Base-by-base conservation (phyloP, 78 protist genomes). In the Dictyostelium capitatum region DNA sequence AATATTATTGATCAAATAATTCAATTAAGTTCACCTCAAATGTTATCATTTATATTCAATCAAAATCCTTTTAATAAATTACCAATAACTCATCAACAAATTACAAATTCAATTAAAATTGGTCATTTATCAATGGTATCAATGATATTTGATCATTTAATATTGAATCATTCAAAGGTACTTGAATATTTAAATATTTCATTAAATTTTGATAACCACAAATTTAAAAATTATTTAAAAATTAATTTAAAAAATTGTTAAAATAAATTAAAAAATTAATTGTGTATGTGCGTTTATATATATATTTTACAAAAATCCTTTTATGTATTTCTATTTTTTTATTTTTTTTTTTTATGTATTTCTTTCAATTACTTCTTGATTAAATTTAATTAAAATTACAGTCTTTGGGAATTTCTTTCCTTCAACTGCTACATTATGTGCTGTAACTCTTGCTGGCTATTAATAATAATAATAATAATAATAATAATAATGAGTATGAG, bases 361-460 rank as follows among this genome's bases (percentile, higher is more conserved):
- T 79, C 83, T 79, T 56, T 79, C 83, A 10, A 79, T 79, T 8
- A 79, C 97, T 56, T 89, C 94, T 9, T 92, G 90, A 25, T 91
- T 96, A 23, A 96, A 96, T 64, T 96, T 95, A 82, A 96, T 96
- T 64, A 96, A 89, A 20, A 95, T 48, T 28, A 93, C 94, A 43
- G 96, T 96, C 37, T 80, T 79, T 46, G 85, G 50, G n/a, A 77
- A 81, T 30, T 72, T 92, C 74, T 80, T 81, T 3, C 97, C 96
- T 8, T 84, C 92, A 8, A 84, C 91, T 37, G 94, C 69, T 47
- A 95, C 91, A 65, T 82, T 81, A 48, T 96, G 97, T 15, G 97
- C 97, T 82, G 97, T 80, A 1, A 96, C 97, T 79, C 97, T 82
- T 51, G 97, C 97, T 23, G 95, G 96, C 92, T 80, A 53, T 12